Percentiles rank a stretch among this genome's conserved stretches.
Evolutionary conservation across 2,329 filamentous ascomycete genomes (phyloP).

Genomic region (Exophiala bonariae): DNA sequence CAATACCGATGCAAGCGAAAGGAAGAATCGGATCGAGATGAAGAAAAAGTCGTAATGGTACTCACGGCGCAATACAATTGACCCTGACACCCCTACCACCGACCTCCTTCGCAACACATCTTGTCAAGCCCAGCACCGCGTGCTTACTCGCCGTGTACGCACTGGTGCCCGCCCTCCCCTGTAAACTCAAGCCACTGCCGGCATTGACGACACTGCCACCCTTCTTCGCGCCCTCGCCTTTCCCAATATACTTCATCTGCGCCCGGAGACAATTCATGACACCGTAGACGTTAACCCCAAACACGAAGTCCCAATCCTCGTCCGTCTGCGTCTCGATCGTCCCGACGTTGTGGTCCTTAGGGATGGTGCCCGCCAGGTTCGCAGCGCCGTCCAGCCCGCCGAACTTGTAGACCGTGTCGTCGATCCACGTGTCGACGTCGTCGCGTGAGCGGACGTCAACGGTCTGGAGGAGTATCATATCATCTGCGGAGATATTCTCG

Average conservation of each 20-base stretch:
- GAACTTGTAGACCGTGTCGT: slow-evolving; percentile 34
- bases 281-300: slow-evolving; percentile 42
- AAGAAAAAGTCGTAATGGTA: not conserved
- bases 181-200: slow-evolving; percentile 38
- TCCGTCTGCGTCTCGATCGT: slow-evolving; percentile 36
- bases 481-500: not conserved
- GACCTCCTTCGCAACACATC: slow-evolving; percentile 37
- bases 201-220: slow-evolving; percentile 42
- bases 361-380: slow-evolving; percentile 38
- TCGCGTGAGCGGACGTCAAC: slow-evolving; percentile 33
- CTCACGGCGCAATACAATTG: slow-evolving; percentile 32
- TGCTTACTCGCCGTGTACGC: slow-evolving; percentile 51
- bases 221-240: slow-evolving; percentile 9
- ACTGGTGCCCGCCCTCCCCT: slow-evolving; percentile 38
- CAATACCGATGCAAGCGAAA: no score
- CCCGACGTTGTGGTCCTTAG: slow-evolving; percentile 15
- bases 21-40: not conserved
- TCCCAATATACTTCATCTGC: slow-evolving; percentile 43
- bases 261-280: slow-evolving; percentile 42
- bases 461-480: slow-evolving; percentile 7
- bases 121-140: slow-evolving; percentile 59
- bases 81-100: slow-evolving; percentile 36
- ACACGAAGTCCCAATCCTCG: slow-evolving; percentile 39
- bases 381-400: slow-evolving; percentile 39
- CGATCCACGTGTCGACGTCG: slow-evolving; percentile 36